These are phyloP conservation scores for Hymenoscyphus scutula DNA, from an alignment of 2,329 filamentous ascomycete genomes.

Conservation along the genomic window DNA sequence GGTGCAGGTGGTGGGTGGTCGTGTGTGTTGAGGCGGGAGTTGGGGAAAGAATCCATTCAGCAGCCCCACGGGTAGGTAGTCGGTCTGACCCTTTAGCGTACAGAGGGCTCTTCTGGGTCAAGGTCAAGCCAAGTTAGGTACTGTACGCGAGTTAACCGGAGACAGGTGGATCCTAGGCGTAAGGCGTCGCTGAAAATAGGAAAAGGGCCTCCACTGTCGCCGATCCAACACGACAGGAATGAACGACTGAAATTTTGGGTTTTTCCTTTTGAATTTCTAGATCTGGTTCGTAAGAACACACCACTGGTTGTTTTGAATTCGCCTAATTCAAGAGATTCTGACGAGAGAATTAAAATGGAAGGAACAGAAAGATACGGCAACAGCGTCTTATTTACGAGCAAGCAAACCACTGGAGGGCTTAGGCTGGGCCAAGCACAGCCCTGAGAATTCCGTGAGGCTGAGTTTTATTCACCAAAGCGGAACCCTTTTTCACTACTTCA, in stretches of 20 bases:
- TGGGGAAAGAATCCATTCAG: not conserved
- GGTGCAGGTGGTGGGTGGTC: slow-evolving; percentile 3
- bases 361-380: too few relatives aligned
- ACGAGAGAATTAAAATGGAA: too few relatives aligned
- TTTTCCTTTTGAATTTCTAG: too few relatives aligned
- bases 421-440: slow-evolving; percentile 4
- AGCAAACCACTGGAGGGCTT: not conserved
- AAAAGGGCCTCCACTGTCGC: not conserved
- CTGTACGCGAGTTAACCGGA: not conserved
- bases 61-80: too few relatives aligned
- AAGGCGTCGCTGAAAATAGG: slow-evolving; percentile 6
- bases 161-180: not conserved
- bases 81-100: not conserved
- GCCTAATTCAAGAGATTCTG: too few relatives aligned
- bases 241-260: not conserved
- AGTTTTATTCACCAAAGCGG: slow-evolving; percentile 4
- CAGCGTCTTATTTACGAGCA: too few relatives aligned
- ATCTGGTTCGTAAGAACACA: too few relatives aligned
- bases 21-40: not conserved
- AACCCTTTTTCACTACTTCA: too few relatives aligned
- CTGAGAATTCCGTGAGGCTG: not conserved
- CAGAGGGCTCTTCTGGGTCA: not conserved
- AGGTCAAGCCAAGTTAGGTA: not conserved
- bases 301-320: too few relatives aligned
- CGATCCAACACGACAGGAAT: not conserved